Evolutionary conservation across 2,329 filamentous ascomycete species (phyloP).

Genomic region (Hansfordia pulvinata): DNA sequence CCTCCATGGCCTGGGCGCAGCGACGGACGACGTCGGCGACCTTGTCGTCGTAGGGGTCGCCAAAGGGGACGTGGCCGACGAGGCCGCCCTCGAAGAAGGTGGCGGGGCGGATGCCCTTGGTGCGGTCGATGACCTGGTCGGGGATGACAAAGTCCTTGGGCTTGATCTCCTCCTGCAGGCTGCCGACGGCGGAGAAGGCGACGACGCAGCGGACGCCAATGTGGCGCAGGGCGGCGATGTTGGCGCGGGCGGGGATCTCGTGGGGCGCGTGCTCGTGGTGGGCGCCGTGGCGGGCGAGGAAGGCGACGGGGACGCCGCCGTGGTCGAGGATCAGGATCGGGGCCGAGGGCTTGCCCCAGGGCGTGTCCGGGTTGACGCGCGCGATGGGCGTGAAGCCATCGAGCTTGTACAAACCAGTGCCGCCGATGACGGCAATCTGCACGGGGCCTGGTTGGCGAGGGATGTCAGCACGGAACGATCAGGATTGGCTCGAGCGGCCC

Average conservation of each 20-base stretch:
- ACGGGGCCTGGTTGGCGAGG: slow-evolving; percentile 40
- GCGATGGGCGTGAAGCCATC: slow-evolving; percentile 79
- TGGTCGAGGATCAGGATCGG: slow-evolving; percentile 83
- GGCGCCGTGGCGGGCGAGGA: slow-evolving; percentile 82
- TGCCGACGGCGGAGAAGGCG: slow-evolving; percentile 90
- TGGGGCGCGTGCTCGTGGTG: slow-evolving; percentile 86
- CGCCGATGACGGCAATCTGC: slow-evolving; percentile 81
- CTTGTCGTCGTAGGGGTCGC: slow-evolving; percentile 78
- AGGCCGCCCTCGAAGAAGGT: slow-evolving; percentile 92
- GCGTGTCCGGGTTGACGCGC: slow-evolving; percentile 61
- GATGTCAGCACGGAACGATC: neutral
- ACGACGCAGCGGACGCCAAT: slow-evolving; percentile 85
- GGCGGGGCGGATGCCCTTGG: slow-evolving; percentile 85
- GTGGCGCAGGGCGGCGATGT: slow-evolving; percentile 90
- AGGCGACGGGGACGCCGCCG: slow-evolving; percentile 70
- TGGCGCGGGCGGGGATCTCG: slow-evolving; percentile 88
- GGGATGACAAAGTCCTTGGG: slow-evolving; percentile 95
- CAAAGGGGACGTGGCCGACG: slow-evolving; percentile 90
- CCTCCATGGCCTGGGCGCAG: slow-evolving; percentile 63
- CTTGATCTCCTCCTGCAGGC: slow-evolving; percentile 81
- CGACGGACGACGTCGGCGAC: slow-evolving; percentile 64
- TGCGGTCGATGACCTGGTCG: slow-evolving; percentile 94
- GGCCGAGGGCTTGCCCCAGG: slow-evolving; percentile 71
- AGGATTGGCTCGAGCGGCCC: too few relatives aligned
- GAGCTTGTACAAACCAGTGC: slow-evolving; percentile 81